phyloP scores from a whole-genome alignment of 176 grass and related monocot genomes.

The Zoysia pacifica region DNA sequence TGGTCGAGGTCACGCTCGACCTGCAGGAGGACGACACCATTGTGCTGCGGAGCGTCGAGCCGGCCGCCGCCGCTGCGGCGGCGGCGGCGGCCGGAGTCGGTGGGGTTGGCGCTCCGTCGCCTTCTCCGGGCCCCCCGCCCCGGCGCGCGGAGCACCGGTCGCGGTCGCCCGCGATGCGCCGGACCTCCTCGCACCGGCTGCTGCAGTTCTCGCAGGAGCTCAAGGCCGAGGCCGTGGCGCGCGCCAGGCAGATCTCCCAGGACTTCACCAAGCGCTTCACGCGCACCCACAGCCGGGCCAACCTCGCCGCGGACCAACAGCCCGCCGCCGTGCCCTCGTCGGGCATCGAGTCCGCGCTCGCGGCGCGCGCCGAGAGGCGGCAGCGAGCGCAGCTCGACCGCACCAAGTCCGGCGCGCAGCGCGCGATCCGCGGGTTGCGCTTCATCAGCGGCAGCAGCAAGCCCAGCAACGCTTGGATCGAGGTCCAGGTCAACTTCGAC shows the following conservation, averaged over 20 bases:
- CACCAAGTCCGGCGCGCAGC: constrained; percentile 57
- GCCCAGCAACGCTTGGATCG: constrained; percentile 71
- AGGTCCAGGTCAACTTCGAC: constrained; percentile 82
- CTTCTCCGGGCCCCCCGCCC: not conserved
- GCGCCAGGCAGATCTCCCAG: constrained; percentile 68
- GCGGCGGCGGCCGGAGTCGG: not conserved
- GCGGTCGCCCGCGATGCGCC: constrained; percentile 63
- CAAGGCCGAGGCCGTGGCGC: constrained; percentile 66
- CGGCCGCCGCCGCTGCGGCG: not conserved
- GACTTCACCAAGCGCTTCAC: constrained; percentile 74
- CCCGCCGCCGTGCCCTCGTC: not conserved
- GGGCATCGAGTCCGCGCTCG: constrained; percentile 66
- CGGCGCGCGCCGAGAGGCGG: constrained; percentile 60
- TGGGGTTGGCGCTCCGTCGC: constrained; percentile 11
- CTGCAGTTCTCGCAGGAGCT: constrained; percentile 91
- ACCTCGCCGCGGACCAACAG: constrained; percentile 7
- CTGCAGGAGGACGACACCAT: constrained; percentile 80
- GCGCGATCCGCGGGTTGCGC: constrained; percentile 67
- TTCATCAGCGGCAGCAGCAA: constrained; percentile 79
- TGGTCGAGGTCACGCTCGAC: constrained; percentile 92
- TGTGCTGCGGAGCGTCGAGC: constrained; percentile 79
- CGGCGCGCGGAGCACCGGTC: constrained; percentile 24
- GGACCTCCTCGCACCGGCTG: constrained; percentile 77
- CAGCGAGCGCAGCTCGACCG: constrained; percentile 61
- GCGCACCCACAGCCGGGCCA: constrained; percentile 55